Evolutionary conservation across 352 stramenopile species (phyloP), one percentile per base, ranked within the genome.

Genomic region (Pythium monospermum): DNA sequence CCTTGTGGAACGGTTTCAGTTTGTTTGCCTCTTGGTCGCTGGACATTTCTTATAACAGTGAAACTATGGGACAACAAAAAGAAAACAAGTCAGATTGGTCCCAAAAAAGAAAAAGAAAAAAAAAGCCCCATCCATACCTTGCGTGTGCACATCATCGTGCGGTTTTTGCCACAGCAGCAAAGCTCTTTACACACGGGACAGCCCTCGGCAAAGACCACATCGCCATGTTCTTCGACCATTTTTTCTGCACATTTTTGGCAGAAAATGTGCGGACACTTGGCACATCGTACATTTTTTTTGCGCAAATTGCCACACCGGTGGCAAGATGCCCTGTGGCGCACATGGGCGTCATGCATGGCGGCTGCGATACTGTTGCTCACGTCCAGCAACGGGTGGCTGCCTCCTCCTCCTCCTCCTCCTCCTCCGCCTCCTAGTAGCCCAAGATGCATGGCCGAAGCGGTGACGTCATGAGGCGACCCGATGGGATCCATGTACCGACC

Each of bases 41-140:
- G 84, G 85, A 53, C 83, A 94, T 48, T 95, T 95, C 61, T 95
- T 95, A 66, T 95, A 95, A 64, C 83, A 95, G 54, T 95, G 85
- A 40, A 91, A 94, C 70, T 83, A 49, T 18, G 38, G 19, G 32
- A 31, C 30, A 23, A 47, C 25, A 38, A 40, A 55, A 15, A 58
- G 26, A 57, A 1, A 37, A 5, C n/a, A 6, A 43, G 41, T 2
- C 26, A 51, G 42, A 22, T 28, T 35, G 1, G 19, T 57, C 22
- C 36, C 28, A n/a, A 18, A 33, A 32, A 13, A 18, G n/a, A 38
- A n/a, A 39, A 42, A 38, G 11, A 22, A 1, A 18, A 1, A 38
- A 18, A 38, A 46, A 1, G 1, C 10, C 12, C 23, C n/a, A 27
- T n/a, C 16, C 49, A 44, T 45, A 83, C 71, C 69, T 87, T 89